Evolutionary conservation across 2,329 filamentous ascomycete species (phyloP).

Genomic region (Hypoxylon sp.): DNA sequence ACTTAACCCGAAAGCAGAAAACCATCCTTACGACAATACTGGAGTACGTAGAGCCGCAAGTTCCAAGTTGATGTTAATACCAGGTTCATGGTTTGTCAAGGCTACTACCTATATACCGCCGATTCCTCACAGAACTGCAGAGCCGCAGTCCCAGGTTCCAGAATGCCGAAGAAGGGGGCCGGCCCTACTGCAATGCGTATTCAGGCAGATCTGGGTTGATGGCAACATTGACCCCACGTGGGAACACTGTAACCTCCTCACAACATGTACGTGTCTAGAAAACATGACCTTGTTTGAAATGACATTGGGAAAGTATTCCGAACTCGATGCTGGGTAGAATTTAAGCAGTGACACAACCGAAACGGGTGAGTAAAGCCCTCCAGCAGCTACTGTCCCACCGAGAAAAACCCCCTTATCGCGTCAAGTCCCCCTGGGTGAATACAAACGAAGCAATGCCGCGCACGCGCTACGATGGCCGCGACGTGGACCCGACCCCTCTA

Average conservation of each 20-base stretch:
- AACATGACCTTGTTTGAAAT: not conserved
- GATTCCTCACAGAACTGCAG: constrained; percentile 1
- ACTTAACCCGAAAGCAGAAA: too few species aligned
- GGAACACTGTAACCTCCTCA: constrained; percentile 8
- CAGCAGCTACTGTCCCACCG: not conserved
- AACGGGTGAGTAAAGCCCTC: not conserved
- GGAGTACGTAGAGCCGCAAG: not conserved
- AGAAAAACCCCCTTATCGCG: not conserved
- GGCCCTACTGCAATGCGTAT: constrained; percentile 8
- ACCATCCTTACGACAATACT: not conserved
- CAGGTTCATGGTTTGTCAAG: not conserved
- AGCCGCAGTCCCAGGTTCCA: constrained; percentile 12
- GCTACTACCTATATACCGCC: not conserved
- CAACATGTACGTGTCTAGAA: constrained; percentile 7
- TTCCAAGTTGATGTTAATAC: not conserved
- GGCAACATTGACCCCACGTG: constrained; percentile 21
- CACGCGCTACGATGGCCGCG: constrained; percentile 32
- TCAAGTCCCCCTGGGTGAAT: not conserved
- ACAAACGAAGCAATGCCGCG: constrained; percentile 17
- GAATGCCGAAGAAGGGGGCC: constrained; percentile 28
- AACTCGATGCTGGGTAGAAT: not conserved
- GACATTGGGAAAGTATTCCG: not conserved
- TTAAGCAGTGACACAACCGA: not conserved
- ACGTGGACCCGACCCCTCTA: constrained; percentile 30
- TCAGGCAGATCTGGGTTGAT: constrained; percentile 36